Base-by-base conservation (phyloP, 805 yeast genomes). In the Metschnikowia santaceciliae region DNA sequence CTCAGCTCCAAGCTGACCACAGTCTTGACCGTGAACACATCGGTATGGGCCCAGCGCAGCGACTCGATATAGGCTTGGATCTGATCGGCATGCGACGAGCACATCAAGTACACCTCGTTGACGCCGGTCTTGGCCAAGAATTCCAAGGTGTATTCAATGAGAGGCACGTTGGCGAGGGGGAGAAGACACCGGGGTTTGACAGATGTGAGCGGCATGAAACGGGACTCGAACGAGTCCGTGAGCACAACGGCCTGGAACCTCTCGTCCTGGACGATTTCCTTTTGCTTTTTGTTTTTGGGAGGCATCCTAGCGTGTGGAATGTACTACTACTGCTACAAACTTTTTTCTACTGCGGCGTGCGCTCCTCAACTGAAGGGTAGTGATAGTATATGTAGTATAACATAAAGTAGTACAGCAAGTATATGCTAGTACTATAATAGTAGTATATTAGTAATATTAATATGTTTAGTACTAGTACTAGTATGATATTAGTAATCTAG, bases 61-160 rank as follows among this genome's bases (percentile, higher is more conserved):
- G 71, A 64, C 58, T 85, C 89, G 46, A 94, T 84, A 63, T 94
- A 94, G 36, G 77, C 80, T 65, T 88, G 89, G 56, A 94, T 84
- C 72, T 86, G 90, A 49, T 88, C 92, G 1, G 96, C 94, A 65
- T 92, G 97, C 11, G 95, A 76, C 45, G 94, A 83, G 69, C 97
- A 91, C 79, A 91, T 85, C 55, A 94, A 72, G 64, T 82, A 90
- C 4, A 94, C 97, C 63, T 94, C 97, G 55, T 83, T 82, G 33
- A 90, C 97, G 32, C 90, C 89, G 3, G 96, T 90, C 57, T 82
- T 86, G 10, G 97, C 97, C 42, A 94, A 76, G 64, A 94, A 94
- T 70, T 94, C 98, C 48, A 94, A 73, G 2, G 99, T 94, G 67
- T 94, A 94, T 66, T 94, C 98, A 54, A 94, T 82, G 62, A 94